Evolutionary conservation across 805 yeast genomes (phyloP), one percentile per base, ranked within the genome.

Genomic region (Ogataea salicorniae): DNA sequence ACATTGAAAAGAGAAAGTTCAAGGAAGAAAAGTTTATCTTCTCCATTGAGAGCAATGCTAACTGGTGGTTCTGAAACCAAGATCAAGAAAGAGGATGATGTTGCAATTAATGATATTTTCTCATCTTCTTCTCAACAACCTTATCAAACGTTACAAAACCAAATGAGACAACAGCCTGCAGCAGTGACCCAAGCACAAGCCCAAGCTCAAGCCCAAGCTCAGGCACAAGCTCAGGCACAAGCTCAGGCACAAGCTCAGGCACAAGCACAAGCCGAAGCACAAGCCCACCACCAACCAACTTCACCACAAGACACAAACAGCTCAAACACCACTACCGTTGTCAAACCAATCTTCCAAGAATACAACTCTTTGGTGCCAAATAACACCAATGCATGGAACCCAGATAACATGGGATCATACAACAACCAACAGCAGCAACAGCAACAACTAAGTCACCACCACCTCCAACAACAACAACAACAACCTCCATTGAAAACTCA

Each of bases 101-200:
- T 49, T 18, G 68, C 69, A 3, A 52, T 66, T 36, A 65, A 66
- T 50, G 70, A 66, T 54, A 64, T 66, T 3, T 66, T 66, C 43
- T 58, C 64, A 9, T 47, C 46, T 4, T 45, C 55, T 8, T 41
- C 59, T 9, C 46, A 49, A 45, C 41, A 46, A 17, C 41, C 56
- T 16, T 48, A 44, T 22, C 56, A 53, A 39, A 53, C 63, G 2
- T 34, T 59, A 17, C 62, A 59, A 39, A 53, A 46, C 34, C 62
- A 57, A 35, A 55, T 52, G 55, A 44, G 58, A 31, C 56, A 53
- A 23, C 56, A 52, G 8, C 48, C 57, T 33, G 18, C 51, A 42
- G 18, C 50, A 37, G 29, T 46, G 31, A 42, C 59, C 31, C 23
- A 53, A 46, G 29, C 52, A 23, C 11, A 54, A 39, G 38, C 46